A percentile compares a stretch with the other conserved stretches of the same genome.
These are phyloP conservation scores for Massospora cicadina DNA, from an alignment of 371 early-diverging fungal genomes.

Conservation along the genomic window DNA sequence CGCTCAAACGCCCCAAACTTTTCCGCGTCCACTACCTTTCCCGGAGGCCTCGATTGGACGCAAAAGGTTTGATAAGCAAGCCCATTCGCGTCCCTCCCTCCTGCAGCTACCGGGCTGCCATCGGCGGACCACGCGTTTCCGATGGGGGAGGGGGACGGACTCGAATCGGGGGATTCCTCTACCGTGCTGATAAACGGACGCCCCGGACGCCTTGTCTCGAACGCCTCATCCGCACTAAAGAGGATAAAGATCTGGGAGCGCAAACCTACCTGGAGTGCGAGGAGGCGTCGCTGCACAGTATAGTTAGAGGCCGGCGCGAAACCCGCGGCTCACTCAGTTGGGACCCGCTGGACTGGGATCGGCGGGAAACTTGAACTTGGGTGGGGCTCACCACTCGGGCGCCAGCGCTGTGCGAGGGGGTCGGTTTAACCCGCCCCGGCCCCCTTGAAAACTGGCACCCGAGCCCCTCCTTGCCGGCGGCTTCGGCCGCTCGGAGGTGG, in stretches of 20 bases:
- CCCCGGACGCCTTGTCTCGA: neutral
- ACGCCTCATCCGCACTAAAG: neutral
- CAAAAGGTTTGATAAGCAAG: neutral
- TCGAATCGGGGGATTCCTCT: neutral
- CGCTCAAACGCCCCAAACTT: neutral
- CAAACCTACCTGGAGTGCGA: neutral
- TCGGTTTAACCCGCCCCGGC: neutral
- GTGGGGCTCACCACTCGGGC: too few species aligned
- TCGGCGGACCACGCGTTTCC: neutral
- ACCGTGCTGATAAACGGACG: neutral
- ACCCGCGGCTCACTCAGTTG: neutral
- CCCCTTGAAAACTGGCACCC: neutral
- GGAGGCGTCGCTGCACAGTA: too few species aligned
- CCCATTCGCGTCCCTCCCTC: neutral
- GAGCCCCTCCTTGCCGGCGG: neutral
- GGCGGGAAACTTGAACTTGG: too few species aligned
- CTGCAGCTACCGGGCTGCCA: neutral
- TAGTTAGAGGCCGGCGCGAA: neutral
- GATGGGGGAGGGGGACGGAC: neutral
- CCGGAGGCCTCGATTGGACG: neutral
- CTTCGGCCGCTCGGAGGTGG: neutral
- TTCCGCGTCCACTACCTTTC: neutral
- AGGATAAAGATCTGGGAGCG: neutral
- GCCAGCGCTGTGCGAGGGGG: too few species aligned
- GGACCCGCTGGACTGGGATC: too few species aligned